Evolutionary conservation across 345 rosid species (phyloP), one percentile per base, ranked within the genome.

Genomic region (Iberis pinnata): DNA sequence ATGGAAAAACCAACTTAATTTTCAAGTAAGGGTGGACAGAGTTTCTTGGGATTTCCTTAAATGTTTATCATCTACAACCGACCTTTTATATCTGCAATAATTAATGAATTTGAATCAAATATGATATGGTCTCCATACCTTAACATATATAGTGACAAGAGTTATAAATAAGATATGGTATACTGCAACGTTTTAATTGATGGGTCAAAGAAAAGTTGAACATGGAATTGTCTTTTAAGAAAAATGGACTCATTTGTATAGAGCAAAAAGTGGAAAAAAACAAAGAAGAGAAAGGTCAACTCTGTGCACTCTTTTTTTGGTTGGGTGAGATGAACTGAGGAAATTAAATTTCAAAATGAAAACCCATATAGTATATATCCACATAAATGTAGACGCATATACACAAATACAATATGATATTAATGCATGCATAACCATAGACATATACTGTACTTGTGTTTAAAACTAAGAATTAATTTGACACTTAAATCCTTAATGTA

Each of bases 401-500:
- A 49, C 39, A 58, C 3, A 65, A 15, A 46, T n/a, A n/a, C n/a
- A n/a, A n/a, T n/a, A n/a, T n/a, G n/a, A n/a, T n/a, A 43, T 49
- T 40, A 25, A 64, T 46, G 45, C 55, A 56, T 38, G 33, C 60
- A 58, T 8, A n/a, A n/a, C n/a, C n/a, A n/a, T n/a, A n/a, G n/a
- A n/a, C n/a, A n/a, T 61, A 61, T 29, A 40, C 47, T 42, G 32
- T 29, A 40, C 5, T 40, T 56, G 15, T 13, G 59, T 11, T 10
- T 16, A 43, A 46, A 49, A 62, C 55, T 56, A 58, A 63, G 63
- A 41, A 16, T 58, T 12, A 8, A 19, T 7, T 27, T 45, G 65
- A 51, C 40, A 69, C 71, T 67, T n/a, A n/a, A n/a, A 60, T 33
- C 38, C 67, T 58, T 52, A 49, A 67, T 75, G 53, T 59, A 43